Percentiles rank a stretch among this genome's conserved stretches.
Conservation (phyloP, 2,329 filamentous ascomycete species). For the Whalleya microplaca region DNA sequence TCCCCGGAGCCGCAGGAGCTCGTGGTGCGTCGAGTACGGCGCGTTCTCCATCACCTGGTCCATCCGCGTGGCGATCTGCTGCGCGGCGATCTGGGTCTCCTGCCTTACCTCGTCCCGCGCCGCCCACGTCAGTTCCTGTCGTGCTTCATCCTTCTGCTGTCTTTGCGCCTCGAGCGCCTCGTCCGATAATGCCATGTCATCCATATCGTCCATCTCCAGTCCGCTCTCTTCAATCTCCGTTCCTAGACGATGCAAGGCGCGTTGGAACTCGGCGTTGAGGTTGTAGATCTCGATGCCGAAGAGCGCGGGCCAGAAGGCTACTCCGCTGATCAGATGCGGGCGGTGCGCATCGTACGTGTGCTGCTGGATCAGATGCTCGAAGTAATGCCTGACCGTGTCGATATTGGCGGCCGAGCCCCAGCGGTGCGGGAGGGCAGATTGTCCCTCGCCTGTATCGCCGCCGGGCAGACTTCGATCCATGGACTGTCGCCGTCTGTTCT, state of each 20-base stretch:
- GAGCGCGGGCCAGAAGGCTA: constrained; percentile 82
- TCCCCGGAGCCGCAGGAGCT: constrained; percentile 71
- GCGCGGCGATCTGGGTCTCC: constrained; percentile 61
- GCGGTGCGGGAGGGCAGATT: constrained; percentile 18
- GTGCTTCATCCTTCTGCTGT: constrained; percentile 14
- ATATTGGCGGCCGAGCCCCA: constrained; percentile 54
- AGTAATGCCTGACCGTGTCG: constrained; percentile 60
- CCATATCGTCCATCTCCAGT: constrained; percentile 23
- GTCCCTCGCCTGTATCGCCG: constrained; percentile 7
- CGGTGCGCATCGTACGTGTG: constrained; percentile 69
- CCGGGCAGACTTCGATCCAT: background rate
- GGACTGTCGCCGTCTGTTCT: constrained; percentile 16
- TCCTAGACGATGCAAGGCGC: constrained; percentile 44
- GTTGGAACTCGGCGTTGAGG: constrained; percentile 62
- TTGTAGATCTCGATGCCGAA: constrained; percentile 82
- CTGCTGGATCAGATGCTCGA: constrained; percentile 77
- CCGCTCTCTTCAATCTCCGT: constrained; percentile 22
- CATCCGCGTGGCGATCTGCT: constrained; percentile 68
- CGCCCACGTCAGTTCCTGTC: constrained; percentile 24
- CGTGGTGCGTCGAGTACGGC: constrained; percentile 70
- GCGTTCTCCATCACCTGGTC: constrained; percentile 70
- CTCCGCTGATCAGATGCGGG: constrained; percentile 62
- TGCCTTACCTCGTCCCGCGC: constrained; percentile 47
- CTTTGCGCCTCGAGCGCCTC: constrained; percentile 12
- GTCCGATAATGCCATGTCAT: constrained; percentile 18